A percentile compares a stretch with the other conserved stretches of the same genome.
phyloP scores from a whole-genome alignment of 164 flowering plant genomes.

The Piper betle region DNA sequence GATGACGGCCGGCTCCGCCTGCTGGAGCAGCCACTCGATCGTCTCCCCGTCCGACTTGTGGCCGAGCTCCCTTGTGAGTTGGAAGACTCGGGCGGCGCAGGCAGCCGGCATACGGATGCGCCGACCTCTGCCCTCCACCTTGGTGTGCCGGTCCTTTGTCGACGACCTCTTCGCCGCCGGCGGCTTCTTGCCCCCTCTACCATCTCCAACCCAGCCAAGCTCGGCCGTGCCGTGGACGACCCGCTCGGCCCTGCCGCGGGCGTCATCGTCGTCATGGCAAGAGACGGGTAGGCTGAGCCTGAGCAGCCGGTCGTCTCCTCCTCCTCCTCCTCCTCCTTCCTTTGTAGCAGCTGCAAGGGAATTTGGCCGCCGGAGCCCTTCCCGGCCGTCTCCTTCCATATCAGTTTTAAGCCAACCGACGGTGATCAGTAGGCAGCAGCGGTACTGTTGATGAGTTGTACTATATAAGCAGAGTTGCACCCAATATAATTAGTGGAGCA shows the following conservation, averaged over 20 bases:
- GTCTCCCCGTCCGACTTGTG: constrained; percentile 80
- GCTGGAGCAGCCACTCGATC: constrained; percentile 72
- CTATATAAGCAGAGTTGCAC: too few relatives aligned
- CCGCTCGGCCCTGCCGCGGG: background rate
- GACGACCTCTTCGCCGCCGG: constrained; percentile 48
- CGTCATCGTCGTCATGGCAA: constrained; percentile 9
- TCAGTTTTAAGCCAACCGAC: constrained; percentile 3
- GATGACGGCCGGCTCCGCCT: constrained; percentile 79
- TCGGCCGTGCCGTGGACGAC: background rate
- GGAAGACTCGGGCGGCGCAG: constrained; percentile 75
- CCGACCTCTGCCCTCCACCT: constrained; percentile 77
- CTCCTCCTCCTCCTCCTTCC: constrained; percentile 28
- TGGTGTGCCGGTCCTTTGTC: constrained; percentile 75
- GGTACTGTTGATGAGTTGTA: too few relatives aligned
- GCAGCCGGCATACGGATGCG: constrained; percentile 83
- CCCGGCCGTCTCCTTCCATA: constrained; percentile 38
- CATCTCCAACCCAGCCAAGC: background rate
- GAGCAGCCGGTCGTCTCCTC: constrained; percentile 9
- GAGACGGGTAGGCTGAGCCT: constrained; percentile 19
- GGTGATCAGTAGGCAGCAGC: too few relatives aligned
- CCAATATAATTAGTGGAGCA: too few relatives aligned
- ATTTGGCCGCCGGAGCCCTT: constrained; percentile 31
- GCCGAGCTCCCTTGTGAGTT: constrained; percentile 58
- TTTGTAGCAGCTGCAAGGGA: constrained; percentile 59
- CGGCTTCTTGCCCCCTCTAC: constrained; percentile 23